Conservation (phyloP, 176 grass and related monocot genomes). For the Carex myosuroides region DNA sequence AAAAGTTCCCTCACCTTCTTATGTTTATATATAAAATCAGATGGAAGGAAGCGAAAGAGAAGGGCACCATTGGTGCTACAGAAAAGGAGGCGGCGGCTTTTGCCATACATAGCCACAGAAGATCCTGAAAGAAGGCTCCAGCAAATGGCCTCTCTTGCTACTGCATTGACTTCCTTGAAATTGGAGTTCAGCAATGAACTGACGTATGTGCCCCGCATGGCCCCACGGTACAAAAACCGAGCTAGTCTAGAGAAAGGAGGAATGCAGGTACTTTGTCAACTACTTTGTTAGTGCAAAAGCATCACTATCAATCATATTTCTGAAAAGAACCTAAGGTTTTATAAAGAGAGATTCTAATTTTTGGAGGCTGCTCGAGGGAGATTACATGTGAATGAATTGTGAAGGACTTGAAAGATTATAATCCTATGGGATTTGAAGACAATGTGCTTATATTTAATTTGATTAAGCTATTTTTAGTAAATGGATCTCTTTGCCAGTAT, state of each 20-base stretch:
- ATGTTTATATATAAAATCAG: conserved; percentile 19
- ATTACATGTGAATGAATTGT: not conserved
- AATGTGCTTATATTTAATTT: not conserved
- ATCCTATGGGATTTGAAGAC: not conserved
- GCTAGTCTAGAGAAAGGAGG: conserved; percentile 63
- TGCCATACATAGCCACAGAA: conserved; percentile 62
- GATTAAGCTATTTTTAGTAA: not conserved
- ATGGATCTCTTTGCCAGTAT: not conserved
- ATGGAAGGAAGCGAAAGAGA: conserved; percentile 55
- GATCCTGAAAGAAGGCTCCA: conserved; percentile 41
- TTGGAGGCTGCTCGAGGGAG: not conserved
- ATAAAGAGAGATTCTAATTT: not conserved
- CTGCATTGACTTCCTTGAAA: conserved; percentile 52
- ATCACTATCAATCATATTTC: not conserved
- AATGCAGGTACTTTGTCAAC: conserved; percentile 57
- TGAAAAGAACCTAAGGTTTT: not conserved
- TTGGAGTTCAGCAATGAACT: conserved; percentile 77
- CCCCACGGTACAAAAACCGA: conserved; percentile 49
- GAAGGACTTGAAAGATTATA: not conserved
- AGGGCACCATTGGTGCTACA: conserved; percentile 45
- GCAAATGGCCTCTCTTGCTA: conserved; percentile 83
- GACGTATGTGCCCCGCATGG: conserved; percentile 54
- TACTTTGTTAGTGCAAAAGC: not conserved
- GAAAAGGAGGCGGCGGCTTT: conserved; percentile 74
- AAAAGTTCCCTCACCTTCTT: not conserved